Conservation (phyloP, 805 yeast species). For the Wickerhamiella kurtzmanii region DNA sequence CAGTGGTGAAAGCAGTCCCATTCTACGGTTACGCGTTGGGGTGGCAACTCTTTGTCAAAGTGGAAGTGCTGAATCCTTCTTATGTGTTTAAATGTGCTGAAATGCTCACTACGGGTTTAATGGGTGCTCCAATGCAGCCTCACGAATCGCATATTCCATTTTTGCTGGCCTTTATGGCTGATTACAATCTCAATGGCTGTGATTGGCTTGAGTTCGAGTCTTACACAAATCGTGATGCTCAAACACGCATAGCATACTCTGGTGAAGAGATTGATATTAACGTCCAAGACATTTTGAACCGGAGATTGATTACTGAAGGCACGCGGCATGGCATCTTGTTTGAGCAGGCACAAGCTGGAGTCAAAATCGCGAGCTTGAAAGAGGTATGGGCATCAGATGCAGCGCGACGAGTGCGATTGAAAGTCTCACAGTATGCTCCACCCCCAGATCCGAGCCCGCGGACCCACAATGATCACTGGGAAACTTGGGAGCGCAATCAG, state of each 20-base stretch:
- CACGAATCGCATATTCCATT: conserved; percentile 76
- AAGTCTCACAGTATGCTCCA: conserved; percentile 5
- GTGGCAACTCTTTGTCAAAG: conserved; percentile 49
- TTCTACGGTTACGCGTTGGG: conserved; percentile 75
- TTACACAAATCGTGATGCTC: neutral
- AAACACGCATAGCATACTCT: conserved; percentile 36
- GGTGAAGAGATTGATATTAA: conserved; percentile 59
- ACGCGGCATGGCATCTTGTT: conserved; percentile 37
- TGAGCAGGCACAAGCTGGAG: conserved; percentile 14
- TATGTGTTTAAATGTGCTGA: conserved; percentile 42
- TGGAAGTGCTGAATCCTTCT: conserved; percentile 51
- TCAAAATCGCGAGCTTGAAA: conserved; percentile 11
- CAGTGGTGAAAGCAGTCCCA: conserved; percentile 57
- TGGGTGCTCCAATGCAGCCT: conserved; percentile 32
- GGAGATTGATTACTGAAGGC: conserved; percentile 30
- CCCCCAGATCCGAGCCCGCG: neutral
- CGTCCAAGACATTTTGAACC: conserved; percentile 48
- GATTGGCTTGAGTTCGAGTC: conserved; percentile 45
- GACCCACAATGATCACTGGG: conserved; percentile 14
- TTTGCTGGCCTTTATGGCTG: conserved; percentile 62
- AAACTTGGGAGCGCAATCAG: conserved; percentile 1
- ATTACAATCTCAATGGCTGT: conserved; percentile 75
- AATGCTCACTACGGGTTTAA: conserved; percentile 33
- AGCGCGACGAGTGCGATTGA: conserved; percentile 6
- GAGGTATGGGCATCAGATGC: conserved; percentile 11